phyloP scores from a whole-genome alignment of 306 rosid genomes.

The Rosa persica region DNA sequence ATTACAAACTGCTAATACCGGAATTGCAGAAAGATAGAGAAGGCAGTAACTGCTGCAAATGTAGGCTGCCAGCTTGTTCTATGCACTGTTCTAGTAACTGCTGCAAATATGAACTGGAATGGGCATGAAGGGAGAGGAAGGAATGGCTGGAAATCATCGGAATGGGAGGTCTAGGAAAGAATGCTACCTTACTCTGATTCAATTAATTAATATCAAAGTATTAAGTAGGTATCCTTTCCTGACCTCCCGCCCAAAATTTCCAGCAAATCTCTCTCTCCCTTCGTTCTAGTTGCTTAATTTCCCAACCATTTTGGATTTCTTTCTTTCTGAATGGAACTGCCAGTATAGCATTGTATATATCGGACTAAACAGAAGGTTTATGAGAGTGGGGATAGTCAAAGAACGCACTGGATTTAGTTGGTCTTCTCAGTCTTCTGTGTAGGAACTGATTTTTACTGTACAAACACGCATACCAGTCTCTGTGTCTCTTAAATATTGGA shows the following conservation, averaged over 20 bases:
- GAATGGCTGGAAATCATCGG: constrained; percentile 11
- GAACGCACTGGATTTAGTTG: background rate
- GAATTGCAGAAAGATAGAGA: background rate
- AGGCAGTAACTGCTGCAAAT: background rate
- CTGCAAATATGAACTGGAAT: background rate
- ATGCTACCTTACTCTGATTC: background rate
- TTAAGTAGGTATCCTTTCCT: background rate
- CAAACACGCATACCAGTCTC: background rate
- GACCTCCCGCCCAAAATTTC: constrained; percentile 29
- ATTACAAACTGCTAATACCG: background rate
- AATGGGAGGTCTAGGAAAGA: constrained; percentile 14
- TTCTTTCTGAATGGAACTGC: background rate
- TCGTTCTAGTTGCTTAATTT: background rate
- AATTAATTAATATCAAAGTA: background rate
- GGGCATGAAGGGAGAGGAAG: constrained; percentile 1
- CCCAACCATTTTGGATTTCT: background rate
- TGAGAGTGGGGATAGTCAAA: background rate
- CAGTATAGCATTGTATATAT: background rate
- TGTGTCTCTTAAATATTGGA: background rate
- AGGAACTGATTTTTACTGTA: no score
- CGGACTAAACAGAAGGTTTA: background rate
- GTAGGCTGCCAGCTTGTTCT: no score
- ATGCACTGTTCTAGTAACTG: background rate
- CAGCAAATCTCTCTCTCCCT: background rate
- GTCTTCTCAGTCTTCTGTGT: background rate